Base-by-base conservation (phyloP, 1,284 basidiomycete genomes). In the Mycena citricolor region DNA sequence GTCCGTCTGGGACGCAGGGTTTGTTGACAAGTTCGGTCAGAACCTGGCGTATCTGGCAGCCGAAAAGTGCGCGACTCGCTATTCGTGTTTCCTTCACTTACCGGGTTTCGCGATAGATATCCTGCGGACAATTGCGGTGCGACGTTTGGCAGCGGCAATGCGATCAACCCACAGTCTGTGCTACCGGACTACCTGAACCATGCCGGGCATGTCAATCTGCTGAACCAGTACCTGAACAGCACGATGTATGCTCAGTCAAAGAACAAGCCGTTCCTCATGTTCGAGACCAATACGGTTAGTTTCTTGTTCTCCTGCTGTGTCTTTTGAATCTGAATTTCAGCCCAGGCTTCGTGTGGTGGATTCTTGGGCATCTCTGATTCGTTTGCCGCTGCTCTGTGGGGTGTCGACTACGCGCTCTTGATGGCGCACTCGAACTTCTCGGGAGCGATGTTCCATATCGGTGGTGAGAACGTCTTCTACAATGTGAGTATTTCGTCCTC, bases 361-460 rank as follows among this genome's bases (percentile, higher is more conserved):
- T 86, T 90, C 58, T 65, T 77, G 6, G 87, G 86, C 8, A 65
- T 90, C 23, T 81, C 79, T 24, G 79, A 90, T 55, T 76, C 73
- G 21, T 89, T 85, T 55, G 81, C 76, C 5, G 77, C 80, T 0
- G 74, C 83, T 1, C 65, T 90, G 26, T 89, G 87, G 86, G 76
- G 68, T 0, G 46, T 81, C 26, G 83, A 84, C 56, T 82, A 80
- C 58, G 74, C 69, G 2, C 61, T 83, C 45, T 71, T 75, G 53
- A 69, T 83, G 71, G 81, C 78, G 4, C 70, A 70, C 39, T 62
- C 61, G 26, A 83, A 83, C 54, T 83, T 85, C 55, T 70, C 73
- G 4, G 67, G 68, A 24, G 77, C 40, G 5, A 43, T 47, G 42
- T 48, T 48, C 52, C 80, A 83, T 46, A 61, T 81, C 32, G 81